Conservation (phyloP, 169 alveolate genomes). For the Plasmodium berghei region DNA sequence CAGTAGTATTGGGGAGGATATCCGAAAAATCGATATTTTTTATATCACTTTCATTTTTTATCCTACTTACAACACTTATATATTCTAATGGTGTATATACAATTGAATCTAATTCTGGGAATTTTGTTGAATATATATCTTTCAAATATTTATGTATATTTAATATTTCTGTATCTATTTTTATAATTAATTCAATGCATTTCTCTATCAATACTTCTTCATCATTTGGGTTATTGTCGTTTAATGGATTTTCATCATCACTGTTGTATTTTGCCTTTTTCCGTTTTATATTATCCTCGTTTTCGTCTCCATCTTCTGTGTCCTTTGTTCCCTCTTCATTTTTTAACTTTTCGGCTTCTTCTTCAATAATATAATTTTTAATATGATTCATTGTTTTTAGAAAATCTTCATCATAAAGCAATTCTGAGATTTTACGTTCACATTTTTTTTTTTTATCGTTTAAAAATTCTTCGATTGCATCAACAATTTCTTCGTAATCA, state of each 20-base stretch:
- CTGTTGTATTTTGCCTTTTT: constrained; percentile 35
- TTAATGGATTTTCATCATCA: constrained; percentile 1
- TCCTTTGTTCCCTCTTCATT: constrained; percentile 1
- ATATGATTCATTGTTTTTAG: constrained; percentile 41
- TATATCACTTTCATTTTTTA: constrained; percentile 87
- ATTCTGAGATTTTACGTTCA: constrained; percentile 76
- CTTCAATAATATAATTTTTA: constrained; percentile 38
- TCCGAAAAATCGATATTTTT: constrained; percentile 86
- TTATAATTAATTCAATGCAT: constrained; percentile 84
- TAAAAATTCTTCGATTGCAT: constrained; percentile 84
- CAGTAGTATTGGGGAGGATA: constrained; percentile 89
- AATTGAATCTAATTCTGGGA: constrained; percentile 91
- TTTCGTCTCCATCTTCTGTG: background rate
- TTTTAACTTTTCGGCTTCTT: background rate
- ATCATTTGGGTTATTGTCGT: constrained; percentile 17
- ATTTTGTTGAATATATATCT: constrained; percentile 88
- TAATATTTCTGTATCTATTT: constrained; percentile 87
- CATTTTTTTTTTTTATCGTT: constrained; percentile 77
- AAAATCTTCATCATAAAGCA: constrained; percentile 21
- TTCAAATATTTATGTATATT: constrained; percentile 88
- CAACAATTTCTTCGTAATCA: constrained; percentile 83
- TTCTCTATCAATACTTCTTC: constrained; percentile 85
- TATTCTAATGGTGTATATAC: constrained; percentile 91
- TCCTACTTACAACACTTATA: constrained; percentile 89
- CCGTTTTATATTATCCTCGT: background rate